phyloP scores from a whole-genome alignment of 2,329 filamentous ascomycete species.

The Phialophora chinensis region DNA sequence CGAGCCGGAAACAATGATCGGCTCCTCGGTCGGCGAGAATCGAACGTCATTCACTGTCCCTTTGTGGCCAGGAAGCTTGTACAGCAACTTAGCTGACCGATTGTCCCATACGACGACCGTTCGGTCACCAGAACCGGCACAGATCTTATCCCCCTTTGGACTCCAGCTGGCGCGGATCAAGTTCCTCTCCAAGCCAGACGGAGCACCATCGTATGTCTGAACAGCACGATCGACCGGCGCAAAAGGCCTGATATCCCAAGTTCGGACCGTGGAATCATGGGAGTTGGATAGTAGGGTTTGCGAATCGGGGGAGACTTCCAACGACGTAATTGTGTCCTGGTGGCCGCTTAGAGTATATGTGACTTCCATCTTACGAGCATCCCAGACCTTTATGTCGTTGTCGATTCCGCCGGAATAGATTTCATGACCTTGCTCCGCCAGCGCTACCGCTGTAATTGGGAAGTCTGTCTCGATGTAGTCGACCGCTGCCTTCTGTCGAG shows the following conservation, averaged over 20 bases:
- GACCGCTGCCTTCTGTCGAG: slow-evolving; percentile 83
- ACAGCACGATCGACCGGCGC: slow-evolving; percentile 85
- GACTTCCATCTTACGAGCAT: slow-evolving; percentile 86
- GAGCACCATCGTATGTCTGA: slow-evolving; percentile 89
- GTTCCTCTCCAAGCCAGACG: slow-evolving; percentile 87
- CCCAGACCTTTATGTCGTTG: slow-evolving; percentile 97
- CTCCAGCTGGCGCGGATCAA: slow-evolving; percentile 91
- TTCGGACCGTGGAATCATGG: slow-evolving; percentile 91
- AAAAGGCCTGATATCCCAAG: slow-evolving; percentile 96
- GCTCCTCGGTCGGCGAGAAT: slow-evolving; percentile 82
- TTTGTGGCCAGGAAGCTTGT: slow-evolving; percentile 94
- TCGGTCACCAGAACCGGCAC: slow-evolving; percentile 86
- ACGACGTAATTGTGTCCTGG: slow-evolving; percentile 86
- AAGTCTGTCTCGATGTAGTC: slow-evolving; percentile 91
- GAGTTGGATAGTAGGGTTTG: slow-evolving; percentile 89
- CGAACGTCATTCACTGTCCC: slow-evolving; percentile 94
- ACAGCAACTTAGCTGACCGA: slow-evolving; percentile 84
- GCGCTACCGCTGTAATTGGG: slow-evolving; percentile 85
- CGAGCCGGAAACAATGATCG: slow-evolving; percentile 84
- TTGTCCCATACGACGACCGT: slow-evolving; percentile 91
- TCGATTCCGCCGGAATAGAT: slow-evolving; percentile 94
- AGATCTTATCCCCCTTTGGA: slow-evolving; percentile 80
- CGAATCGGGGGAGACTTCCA: slow-evolving; percentile 90
- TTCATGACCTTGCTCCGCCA: slow-evolving; percentile 95
- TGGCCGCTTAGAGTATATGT: slow-evolving; percentile 89